Conservation (phyloP, 139 green algal genomes). For the Chlorella sp. region DNA sequence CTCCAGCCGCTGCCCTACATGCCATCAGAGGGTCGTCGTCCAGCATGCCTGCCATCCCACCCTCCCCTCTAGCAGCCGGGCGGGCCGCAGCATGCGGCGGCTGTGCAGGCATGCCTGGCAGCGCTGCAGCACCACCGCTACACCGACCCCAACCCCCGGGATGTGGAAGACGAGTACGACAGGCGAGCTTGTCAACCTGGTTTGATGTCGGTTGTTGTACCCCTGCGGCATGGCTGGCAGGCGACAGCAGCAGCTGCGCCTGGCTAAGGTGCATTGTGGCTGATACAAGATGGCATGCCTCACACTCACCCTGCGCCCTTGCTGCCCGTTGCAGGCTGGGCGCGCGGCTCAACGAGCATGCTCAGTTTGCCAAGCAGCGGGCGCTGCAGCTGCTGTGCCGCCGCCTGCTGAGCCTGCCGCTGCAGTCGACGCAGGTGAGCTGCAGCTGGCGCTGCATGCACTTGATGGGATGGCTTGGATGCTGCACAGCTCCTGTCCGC, state of each 20-base stretch:
- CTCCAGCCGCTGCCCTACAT: too few species aligned
- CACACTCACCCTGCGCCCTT: background rate
- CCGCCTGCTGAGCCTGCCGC: background rate
- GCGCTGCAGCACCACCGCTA: slow-evolving; percentile 15
- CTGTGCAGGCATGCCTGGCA: background rate
- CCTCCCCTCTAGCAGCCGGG: background rate
- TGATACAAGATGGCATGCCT: too few species aligned
- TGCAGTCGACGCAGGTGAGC: slow-evolving; percentile 16
- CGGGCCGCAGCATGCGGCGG: background rate
- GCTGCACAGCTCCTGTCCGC: background rate
- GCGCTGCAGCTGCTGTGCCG: slow-evolving; percentile 19
- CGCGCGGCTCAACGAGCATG: slow-evolving; percentile 29
- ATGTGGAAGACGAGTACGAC: background rate
- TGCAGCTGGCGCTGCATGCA: too few species aligned
- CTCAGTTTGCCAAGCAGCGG: slow-evolving; percentile 37
- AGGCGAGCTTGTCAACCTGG: background rate
- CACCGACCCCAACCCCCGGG: background rate
- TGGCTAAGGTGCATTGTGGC: too few species aligned
- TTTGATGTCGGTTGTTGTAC: too few species aligned
- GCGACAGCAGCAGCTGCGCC: too few species aligned
- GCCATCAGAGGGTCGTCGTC: too few species aligned
- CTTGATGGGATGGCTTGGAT: background rate
- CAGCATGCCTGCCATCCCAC: too few species aligned
- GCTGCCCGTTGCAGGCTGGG: slow-evolving; percentile 3
- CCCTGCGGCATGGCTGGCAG: too few species aligned